Evolutionary conservation across 2,329 filamentous ascomycete species (phyloP), one percentile per base, ranked within the genome.

Genomic region (Talaromyces sp.): DNA sequence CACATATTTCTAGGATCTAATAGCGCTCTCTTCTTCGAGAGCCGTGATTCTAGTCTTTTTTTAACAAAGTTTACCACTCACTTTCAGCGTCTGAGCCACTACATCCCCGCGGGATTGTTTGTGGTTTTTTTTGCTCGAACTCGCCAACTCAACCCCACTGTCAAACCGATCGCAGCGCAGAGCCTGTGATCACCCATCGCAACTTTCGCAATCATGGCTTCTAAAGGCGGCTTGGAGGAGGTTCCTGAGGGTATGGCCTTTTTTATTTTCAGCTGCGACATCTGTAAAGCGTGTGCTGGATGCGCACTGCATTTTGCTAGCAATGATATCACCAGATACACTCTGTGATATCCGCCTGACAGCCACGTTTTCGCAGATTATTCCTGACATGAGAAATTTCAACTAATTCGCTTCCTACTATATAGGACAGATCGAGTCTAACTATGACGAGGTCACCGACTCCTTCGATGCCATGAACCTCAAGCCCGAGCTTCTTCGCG

Each of bases 391-490:
- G 9, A 19, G 28, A 35, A 17, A 4, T 3, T 1, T 35, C 28
- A 1, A 65, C 61, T 22, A 60, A 35, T 39, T 15, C 48, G 56
- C 59, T 61, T 52, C 33, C 19, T n/a, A 56, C 36, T 46, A 17
- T 75, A 72, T 77, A 96, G 93, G 88, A 80, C 91, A 96, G 83
- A 99, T 99, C 85, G 95, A 99, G 86, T 96, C 92, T 77, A 99
- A 99, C 90, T 99, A 97, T 83, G 94, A 99, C 85, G 92, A 97
- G 86, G 92, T 93, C 73, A 93, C 94, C 80, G 95, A 99, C 81
- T 96, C 91, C 63, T 99, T 99, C 81, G 94, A 99, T 81, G 85
- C 92, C 72, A 99, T 99, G 94, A 88, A 87, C 81, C 86, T 99
- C 74, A 96, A 95, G 86, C 76, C 91, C 66, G 94, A 99, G 84